Conservation (phyloP, 192 early-diverging fungal genomes). For the Pilaira anomala region DNA sequence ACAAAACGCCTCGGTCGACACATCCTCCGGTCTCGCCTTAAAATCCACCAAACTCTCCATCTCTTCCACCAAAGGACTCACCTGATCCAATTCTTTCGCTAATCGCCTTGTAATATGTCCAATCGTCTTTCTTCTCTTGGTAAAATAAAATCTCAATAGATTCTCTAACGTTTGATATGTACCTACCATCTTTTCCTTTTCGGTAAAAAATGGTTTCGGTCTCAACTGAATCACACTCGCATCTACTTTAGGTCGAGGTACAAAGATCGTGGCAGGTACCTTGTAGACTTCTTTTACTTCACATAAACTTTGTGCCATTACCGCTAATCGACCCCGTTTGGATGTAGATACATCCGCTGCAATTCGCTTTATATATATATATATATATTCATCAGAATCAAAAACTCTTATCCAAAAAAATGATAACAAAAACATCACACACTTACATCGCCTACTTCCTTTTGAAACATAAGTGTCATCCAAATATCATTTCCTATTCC, state of each 20-base stretch:
- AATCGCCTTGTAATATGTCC: constrained; percentile 51
- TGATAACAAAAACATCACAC: no score
- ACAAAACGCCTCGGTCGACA: constrained; percentile 61
- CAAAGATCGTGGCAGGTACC: constrained; percentile 61
- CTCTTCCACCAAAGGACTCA: constrained; percentile 27
- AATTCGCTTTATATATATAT: constrained; percentile 44
- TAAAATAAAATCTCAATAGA: constrained; percentile 60
- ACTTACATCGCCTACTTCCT: constrained; percentile 65
- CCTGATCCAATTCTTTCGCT: constrained; percentile 26
- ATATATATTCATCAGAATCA: background rate
- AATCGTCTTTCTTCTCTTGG: constrained; percentile 66
- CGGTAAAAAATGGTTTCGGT: constrained; percentile 33
- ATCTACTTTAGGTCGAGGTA: constrained; percentile 76
- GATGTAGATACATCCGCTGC: constrained; percentile 48
- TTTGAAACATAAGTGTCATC: constrained; percentile 86
- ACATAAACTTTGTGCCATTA: constrained; percentile 70
- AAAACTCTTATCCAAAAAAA: no score
- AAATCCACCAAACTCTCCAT: constrained; percentile 49
- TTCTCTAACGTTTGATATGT: constrained; percentile 58
- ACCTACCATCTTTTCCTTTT: constrained; percentile 29
- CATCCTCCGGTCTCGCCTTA: constrained; percentile 58
- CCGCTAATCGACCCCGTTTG: constrained; percentile 62
- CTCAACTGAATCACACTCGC: constrained; percentile 69
- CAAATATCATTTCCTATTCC: constrained; percentile 36
- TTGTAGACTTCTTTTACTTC: constrained; percentile 59